These are phyloP conservation scores for Brassica incana DNA, from an alignment of 345 rosid species.

Conservation along the genomic window DNA sequence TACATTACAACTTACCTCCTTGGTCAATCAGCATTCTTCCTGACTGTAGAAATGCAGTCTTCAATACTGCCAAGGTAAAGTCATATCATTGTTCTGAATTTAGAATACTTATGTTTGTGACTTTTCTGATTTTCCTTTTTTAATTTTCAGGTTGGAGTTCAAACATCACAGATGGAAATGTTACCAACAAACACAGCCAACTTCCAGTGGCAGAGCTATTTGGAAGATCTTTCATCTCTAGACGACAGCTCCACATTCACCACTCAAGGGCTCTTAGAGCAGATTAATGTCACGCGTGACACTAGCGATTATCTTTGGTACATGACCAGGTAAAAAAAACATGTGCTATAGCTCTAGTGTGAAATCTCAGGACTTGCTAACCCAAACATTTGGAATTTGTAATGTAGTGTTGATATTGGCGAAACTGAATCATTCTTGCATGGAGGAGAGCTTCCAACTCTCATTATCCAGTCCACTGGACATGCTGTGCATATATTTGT, in stretches of 20 bases:
- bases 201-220: slow-evolving; percentile 82
- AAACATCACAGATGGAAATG: slow-evolving; percentile 91
- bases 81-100: slow-evolving; percentile 6
- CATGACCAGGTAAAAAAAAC: slow-evolving; percentile 63
- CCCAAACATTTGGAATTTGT: neutral
- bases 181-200: slow-evolving; percentile 55
- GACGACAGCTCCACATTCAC: slow-evolving; percentile 67
- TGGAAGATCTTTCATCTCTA: slow-evolving; percentile 77
- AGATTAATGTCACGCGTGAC: slow-evolving; percentile 87
- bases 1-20: slow-evolving; percentile 97
- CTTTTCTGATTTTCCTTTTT: too few relatives aligned
- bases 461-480: slow-evolving; percentile 80
- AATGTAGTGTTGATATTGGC: slow-evolving; percentile 71
- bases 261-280: slow-evolving; percentile 82
- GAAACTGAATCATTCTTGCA: slow-evolving; percentile 82
- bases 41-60: slow-evolving; percentile 93
- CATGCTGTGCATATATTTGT: slow-evolving; percentile 91
- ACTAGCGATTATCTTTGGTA: slow-evolving; percentile 92
- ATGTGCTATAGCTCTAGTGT: neutral
- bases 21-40: slow-evolving; percentile 99
- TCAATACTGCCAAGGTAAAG: slow-evolving; percentile 92
- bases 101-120: too few relatives aligned
- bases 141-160: slow-evolving; percentile 69
- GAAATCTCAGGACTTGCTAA: slow-evolving; percentile 3
- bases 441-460: slow-evolving; percentile 92